These are phyloP conservation scores for Veloporphyrellus conicus DNA, from an alignment of 1,284 basidiomycete genomes.

Conservation along the genomic window DNA sequence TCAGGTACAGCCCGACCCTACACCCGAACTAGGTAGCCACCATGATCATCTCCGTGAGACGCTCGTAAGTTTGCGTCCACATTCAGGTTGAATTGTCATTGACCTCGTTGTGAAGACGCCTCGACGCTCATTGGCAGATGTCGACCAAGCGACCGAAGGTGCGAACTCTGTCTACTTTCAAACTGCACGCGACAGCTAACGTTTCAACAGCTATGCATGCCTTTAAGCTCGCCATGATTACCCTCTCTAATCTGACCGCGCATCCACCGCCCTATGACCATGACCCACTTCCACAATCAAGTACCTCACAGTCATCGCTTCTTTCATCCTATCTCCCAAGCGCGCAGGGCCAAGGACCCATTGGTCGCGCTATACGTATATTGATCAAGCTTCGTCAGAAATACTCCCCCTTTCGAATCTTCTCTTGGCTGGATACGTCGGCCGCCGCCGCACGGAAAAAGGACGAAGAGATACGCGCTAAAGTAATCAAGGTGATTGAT, in stretches of 20 bases:
- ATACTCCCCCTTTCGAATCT: constrained; percentile 41
- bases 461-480: constrained; percentile 59
- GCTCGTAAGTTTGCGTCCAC: constrained; percentile 12
- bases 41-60: constrained; percentile 14
- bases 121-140: constrained; percentile 15
- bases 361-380: constrained; percentile 64
- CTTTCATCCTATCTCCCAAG: constrained; percentile 62
- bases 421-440: constrained; percentile 43
- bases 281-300: constrained; percentile 41
- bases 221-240: constrained; percentile 65
- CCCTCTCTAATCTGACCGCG: constrained; percentile 57
- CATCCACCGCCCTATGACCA: constrained; percentile 52
- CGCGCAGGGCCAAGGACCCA: constrained; percentile 66
- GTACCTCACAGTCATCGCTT: constrained; percentile 45
- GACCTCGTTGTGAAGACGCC: constrained; percentile 14
- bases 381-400: constrained; percentile 57
- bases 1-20: constrained; percentile 15
- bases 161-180: constrained; percentile 1
- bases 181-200: constrained; percentile 4
- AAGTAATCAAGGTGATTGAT: constrained; percentile 72
- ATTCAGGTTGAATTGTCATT: background rate
- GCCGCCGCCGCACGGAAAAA: constrained; percentile 45
- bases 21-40: constrained; percentile 4
- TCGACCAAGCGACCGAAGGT: constrained; percentile 52
- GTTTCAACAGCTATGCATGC: constrained; percentile 54